Evolutionary conservation across 768 basidiomycete species (phyloP).

Genomic region (Suillus luteus): DNA sequence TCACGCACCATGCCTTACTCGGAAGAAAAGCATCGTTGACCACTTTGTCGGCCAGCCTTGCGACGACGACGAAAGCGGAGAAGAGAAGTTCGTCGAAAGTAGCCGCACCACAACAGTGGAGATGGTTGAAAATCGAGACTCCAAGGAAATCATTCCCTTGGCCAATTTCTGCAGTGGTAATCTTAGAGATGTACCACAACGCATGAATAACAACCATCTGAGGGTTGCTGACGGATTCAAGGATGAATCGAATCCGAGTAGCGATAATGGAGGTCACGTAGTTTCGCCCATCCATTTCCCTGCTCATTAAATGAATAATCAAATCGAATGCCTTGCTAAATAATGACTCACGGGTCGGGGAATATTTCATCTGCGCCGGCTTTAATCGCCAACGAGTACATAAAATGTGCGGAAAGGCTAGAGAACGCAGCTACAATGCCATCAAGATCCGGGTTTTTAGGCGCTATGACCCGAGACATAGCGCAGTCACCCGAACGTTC

Average conservation of each 20-base stretch:
- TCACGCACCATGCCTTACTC: conserved; percentile 33
- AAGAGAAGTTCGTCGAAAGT: conserved; percentile 38
- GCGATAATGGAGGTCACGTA: conserved; percentile 16
- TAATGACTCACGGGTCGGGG: conserved; percentile 12
- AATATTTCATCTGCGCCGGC: conserved; percentile 10
- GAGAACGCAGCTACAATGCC: conserved; percentile 8
- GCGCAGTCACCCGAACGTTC: neutral
- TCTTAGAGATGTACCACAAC: conserved; percentile 35
- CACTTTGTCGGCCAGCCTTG: conserved; percentile 38
- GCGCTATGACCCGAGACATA: neutral
- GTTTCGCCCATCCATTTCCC: conserved; percentile 19
- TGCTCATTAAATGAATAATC: conserved; percentile 13
- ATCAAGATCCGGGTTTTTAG: neutral
- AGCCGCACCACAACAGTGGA: conserved; percentile 30
- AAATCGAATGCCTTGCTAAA: neutral
- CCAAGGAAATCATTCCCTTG: conserved; percentile 28
- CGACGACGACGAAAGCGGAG: conserved; percentile 35
- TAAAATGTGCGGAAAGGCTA: conserved; percentile 7
- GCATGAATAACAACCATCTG: conserved; percentile 31
- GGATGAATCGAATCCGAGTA: conserved; percentile 23
- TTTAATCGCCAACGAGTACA: conserved; percentile 11
- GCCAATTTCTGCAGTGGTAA: conserved; percentile 20
- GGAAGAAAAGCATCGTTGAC: conserved; percentile 35
- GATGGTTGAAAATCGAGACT: conserved; percentile 31
- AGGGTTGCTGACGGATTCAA: conserved; percentile 29